Evolutionary conservation across 2,329 filamentous ascomycete species (phyloP).

Genomic region (Aspergillus flavus): DNA sequence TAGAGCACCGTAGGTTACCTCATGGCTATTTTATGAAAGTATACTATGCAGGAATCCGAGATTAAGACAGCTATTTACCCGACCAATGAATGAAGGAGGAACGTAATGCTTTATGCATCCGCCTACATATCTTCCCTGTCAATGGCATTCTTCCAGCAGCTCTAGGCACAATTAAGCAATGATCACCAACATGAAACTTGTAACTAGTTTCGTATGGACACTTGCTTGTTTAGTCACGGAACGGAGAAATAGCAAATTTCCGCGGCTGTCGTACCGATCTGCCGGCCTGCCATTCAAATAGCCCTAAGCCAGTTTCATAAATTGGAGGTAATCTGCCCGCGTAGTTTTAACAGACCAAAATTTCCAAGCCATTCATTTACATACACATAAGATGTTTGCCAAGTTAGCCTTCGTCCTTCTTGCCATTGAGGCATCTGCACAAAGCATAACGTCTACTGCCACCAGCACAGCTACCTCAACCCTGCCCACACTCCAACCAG

Average conservation of each 20-base stretch:
- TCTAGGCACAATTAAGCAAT: not conserved
- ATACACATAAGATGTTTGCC: not conserved
- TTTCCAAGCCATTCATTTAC: not conserved
- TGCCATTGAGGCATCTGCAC: conserved; percentile 4
- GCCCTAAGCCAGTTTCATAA: not conserved
- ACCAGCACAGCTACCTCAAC: conserved; percentile 3
- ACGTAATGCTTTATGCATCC: not conserved
- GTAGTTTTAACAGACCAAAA: not conserved
- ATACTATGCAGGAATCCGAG: not conserved
- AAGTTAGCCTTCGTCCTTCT: not conserved
- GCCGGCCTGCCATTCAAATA: not conserved
- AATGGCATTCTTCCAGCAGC: not conserved
- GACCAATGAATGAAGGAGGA: not conserved
- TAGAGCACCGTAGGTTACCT: conserved; percentile 4
- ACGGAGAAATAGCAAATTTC: not conserved
- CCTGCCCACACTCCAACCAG: conserved; percentile 9
- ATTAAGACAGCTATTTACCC: not conserved
- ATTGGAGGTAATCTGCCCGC: not conserved
- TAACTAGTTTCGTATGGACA: not conserved
- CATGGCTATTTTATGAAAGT: not conserved
- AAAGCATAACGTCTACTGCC: conserved; percentile 2
- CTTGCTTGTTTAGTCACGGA: conserved; percentile 1
- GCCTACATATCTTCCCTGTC: not conserved
- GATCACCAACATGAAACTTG: not conserved
- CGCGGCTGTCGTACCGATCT: not conserved